Evolutionary conservation across 2,329 filamentous ascomycete genomes (phyloP).

Genomic region (Penicillium sp.): DNA sequence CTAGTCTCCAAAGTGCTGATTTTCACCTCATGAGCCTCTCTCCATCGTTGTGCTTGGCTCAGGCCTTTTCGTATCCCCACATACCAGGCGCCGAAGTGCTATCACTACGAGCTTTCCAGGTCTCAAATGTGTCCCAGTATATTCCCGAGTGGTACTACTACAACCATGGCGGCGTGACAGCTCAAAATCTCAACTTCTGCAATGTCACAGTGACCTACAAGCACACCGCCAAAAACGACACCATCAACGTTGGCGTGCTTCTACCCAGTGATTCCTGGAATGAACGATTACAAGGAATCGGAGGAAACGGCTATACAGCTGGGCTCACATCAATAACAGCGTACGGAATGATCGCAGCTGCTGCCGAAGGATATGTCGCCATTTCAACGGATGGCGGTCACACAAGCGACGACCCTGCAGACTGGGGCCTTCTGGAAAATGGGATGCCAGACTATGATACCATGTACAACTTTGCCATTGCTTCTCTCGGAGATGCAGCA

Average conservation of each 20-base stretch:
- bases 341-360: too few relatives aligned
- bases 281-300: neutral
- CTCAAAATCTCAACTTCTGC: constrained; percentile 28
- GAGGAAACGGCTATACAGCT: constrained; percentile 1
- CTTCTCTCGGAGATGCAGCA: too few relatives aligned
- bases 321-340: neutral
- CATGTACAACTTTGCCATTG: too few relatives aligned
- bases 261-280: constrained; percentile 15
- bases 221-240: constrained; percentile 19
- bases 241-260: constrained; percentile 23
- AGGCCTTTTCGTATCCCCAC: neutral
- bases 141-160: neutral
- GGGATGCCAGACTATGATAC: too few relatives aligned
- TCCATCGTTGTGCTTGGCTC: neutral
- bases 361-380: too few relatives aligned
- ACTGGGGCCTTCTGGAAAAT: too few relatives aligned
- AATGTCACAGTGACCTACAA: constrained; percentile 25
- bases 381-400: too few relatives aligned
- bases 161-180: neutral
- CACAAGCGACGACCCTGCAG: too few relatives aligned
- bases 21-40: neutral
- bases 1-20: neutral
- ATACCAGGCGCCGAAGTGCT: neutral
- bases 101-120: neutral
- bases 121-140: neutral